Evolutionary conservation across 352 stramenopile species (phyloP).

Genomic region (Thraustochytrium striatum): DNA sequence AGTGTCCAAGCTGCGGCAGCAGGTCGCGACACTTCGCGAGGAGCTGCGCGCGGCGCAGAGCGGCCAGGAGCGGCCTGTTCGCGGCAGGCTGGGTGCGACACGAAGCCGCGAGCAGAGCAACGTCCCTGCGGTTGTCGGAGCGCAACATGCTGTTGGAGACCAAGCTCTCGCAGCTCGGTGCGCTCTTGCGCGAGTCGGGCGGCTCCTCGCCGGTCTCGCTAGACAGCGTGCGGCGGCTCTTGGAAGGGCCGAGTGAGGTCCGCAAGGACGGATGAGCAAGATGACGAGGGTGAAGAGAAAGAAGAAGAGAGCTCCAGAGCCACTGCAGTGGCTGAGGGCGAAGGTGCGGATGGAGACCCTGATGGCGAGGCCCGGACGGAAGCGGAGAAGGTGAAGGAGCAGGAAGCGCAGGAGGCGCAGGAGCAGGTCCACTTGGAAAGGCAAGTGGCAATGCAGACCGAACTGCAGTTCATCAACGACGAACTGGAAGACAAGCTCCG

Average conservation of each 20-base stretch:
- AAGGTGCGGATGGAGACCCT: not conserved
- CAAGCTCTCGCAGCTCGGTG: not conserved
- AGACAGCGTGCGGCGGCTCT: too few species aligned
- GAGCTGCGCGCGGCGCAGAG: not conserved
- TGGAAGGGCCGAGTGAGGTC: too few species aligned
- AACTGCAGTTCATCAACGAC: slow-evolving; percentile 35
- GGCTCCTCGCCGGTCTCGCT: not conserved
- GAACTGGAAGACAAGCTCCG: slow-evolving; percentile 4
- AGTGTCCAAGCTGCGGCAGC: not conserved
- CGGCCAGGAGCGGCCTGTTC: too few species aligned
- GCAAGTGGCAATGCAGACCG: slow-evolving; percentile 14
- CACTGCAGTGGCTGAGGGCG: not conserved
- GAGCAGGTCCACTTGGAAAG: slow-evolving; percentile 6
- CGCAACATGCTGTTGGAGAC: not conserved
- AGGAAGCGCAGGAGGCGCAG: not conserved
- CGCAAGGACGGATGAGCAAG: too few species aligned
- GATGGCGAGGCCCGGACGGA: not conserved
- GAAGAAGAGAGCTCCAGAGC: not conserved
- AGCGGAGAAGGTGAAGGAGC: not conserved
- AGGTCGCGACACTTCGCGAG: not conserved
- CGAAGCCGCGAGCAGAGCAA: too few species aligned
- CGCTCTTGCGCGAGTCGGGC: not conserved
- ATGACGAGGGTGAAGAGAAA: not conserved
- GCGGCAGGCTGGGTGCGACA: too few species aligned
- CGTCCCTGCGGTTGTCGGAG: not conserved